Conservation (phyloP, 2,329 filamentous ascomycete genomes). For the Colletotrichum orchidophilum region DNA sequence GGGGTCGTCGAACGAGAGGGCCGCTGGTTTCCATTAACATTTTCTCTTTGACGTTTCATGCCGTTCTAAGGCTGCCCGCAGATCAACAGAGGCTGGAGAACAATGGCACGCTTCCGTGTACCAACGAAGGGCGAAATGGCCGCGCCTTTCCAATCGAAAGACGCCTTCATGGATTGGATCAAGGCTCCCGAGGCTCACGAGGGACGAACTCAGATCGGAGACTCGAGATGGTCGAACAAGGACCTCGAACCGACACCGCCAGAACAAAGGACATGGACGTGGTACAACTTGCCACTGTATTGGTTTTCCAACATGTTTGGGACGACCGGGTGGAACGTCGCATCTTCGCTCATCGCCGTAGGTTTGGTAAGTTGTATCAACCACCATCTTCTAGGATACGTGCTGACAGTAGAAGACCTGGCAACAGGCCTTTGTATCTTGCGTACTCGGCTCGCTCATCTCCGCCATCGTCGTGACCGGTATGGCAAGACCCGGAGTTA, state of each 20-base stretch:
- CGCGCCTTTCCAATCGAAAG: constrained; percentile 38
- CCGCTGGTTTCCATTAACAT: no score
- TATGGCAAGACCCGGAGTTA: constrained; percentile 41
- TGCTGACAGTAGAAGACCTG: constrained; percentile 34
- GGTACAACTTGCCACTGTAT: constrained; percentile 41
- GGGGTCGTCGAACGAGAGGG: background rate
- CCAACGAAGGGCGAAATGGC: constrained; percentile 26
- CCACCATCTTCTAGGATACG: background rate
- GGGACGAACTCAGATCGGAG: constrained; percentile 35
- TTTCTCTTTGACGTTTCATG: background rate
- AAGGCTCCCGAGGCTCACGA: constrained; percentile 35
- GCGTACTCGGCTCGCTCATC: constrained; percentile 38
- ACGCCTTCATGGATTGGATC: constrained; percentile 38
- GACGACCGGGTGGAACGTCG: constrained; percentile 42
- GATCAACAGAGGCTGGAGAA: background rate
- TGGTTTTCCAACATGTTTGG: constrained; percentile 43
- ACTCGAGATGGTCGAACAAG: constrained; percentile 42
- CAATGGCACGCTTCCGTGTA: constrained; percentile 25
- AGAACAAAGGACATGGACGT: constrained; percentile 41
- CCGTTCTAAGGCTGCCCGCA: background rate
- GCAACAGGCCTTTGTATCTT: constrained; percentile 41
- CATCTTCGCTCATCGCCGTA: constrained; percentile 39
- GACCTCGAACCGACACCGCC: constrained; percentile 42
- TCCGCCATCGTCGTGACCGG: constrained; percentile 37
- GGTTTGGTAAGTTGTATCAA: constrained; percentile 35